Conservation (phyloP, 768 basidiomycete species). For the Kwoniella shandongensis region DNA sequence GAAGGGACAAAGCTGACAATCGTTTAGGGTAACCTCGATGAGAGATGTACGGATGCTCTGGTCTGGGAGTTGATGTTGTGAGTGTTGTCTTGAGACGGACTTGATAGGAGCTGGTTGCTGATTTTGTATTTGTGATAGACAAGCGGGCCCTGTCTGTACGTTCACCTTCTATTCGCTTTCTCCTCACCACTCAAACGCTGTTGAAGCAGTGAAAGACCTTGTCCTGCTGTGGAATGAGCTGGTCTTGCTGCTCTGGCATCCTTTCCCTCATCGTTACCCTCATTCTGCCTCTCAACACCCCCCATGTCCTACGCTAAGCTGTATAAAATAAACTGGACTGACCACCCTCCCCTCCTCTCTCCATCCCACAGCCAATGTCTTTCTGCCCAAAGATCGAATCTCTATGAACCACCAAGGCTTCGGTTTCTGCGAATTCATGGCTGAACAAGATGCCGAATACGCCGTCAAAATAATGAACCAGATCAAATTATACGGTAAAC, state of each 20-base stretch:
- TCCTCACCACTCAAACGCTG: too few species aligned
- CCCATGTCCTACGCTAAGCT: too few species aligned
- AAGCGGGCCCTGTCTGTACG: slow-evolving; percentile 97
- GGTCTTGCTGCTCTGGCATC: too few species aligned
- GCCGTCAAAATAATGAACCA: slow-evolving; percentile 99
- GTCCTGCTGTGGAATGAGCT: too few species aligned
- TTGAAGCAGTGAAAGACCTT: too few species aligned
- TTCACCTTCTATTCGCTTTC: slow-evolving; percentile 24
- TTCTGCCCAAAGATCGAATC: slow-evolving; percentile 96
- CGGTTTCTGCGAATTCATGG: slow-evolving; percentile 98
- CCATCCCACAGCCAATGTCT: slow-evolving; percentile 77
- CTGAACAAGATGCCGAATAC: slow-evolving; percentile 98
- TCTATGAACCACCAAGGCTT: slow-evolving; percentile 99
- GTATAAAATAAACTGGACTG: neutral
- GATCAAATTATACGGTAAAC: slow-evolving; percentile 98
- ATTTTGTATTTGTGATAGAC: slow-evolving; percentile 50
- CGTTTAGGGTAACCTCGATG: slow-evolving; percentile 93
- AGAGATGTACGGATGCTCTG: slow-evolving; percentile 87
- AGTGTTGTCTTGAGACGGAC: slow-evolving; percentile 16
- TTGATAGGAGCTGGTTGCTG: neutral
- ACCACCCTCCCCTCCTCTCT: neutral
- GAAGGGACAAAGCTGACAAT: slow-evolving; percentile 6
- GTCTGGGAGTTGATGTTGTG: slow-evolving; percentile 95
- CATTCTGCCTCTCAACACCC: too few species aligned
- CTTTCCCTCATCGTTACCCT: too few species aligned